These are phyloP conservation scores for Papiliotrema flavescens DNA, from an alignment of 1,284 basidiomycete genomes.

Conservation along the genomic window DNA sequence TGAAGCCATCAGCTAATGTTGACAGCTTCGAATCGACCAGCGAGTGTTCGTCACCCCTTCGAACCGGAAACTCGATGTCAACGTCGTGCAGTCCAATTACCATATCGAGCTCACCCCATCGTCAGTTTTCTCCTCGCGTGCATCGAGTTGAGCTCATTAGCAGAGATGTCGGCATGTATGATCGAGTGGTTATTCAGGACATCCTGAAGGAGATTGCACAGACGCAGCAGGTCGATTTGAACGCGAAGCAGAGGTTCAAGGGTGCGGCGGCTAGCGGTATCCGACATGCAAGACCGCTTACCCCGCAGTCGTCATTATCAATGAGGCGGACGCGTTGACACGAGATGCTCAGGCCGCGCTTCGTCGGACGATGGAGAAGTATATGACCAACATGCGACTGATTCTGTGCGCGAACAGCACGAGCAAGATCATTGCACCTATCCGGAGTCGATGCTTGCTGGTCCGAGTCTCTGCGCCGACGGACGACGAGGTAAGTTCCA, in stretches of 20 bases:
- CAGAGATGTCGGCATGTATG: constrained; percentile 94
- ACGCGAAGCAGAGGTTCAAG: constrained; percentile 94
- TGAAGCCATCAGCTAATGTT: too few species aligned
- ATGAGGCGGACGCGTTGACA: constrained; percentile 91
- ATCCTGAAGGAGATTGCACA: constrained; percentile 98
- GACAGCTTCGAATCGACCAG: constrained; percentile 95
- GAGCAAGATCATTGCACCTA: constrained; percentile 93
- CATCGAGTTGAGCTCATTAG: neutral
- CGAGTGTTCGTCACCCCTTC: constrained; percentile 92
- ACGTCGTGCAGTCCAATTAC: constrained; percentile 94
- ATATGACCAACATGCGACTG: constrained; percentile 95
- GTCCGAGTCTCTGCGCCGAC: constrained; percentile 88
- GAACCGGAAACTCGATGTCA: constrained; percentile 91
- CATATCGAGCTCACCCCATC: constrained; percentile 98
- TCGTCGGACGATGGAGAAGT: constrained; percentile 98
- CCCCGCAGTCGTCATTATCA: constrained; percentile 89
- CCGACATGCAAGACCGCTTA: neutral
- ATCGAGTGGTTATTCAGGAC: constrained; percentile 94
- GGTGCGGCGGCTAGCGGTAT: constrained; percentile 53
- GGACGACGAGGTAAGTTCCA: constrained; percentile 67
- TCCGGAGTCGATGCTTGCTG: constrained; percentile 89
- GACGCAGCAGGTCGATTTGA: constrained; percentile 95
- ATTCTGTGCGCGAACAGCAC: constrained; percentile 98
- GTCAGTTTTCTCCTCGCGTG: constrained; percentile 51
- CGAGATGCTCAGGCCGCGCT: constrained; percentile 96